Evolutionary conservation across 495 filamentous ascomycete genomes (phyloP).

Genomic region (Neurospora pannonica): DNA sequence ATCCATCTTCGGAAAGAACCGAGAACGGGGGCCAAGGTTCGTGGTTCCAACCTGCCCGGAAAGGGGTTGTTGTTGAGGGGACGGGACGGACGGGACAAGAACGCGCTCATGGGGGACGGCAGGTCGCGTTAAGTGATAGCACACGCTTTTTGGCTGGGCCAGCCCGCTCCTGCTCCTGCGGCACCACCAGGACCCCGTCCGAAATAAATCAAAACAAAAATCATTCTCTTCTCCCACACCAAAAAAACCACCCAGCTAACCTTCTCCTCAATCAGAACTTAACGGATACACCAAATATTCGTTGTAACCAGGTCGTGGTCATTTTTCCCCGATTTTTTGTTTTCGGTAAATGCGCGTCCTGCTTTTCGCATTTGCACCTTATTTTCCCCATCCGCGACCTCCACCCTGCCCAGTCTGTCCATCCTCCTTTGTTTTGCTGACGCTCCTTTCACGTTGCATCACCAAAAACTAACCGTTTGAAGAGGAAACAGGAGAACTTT

Average conservation of each 20-base stretch:
- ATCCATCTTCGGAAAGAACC: not conserved
- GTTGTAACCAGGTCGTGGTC: not conserved
- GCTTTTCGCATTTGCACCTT: not conserved
- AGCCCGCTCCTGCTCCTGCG: not conserved
- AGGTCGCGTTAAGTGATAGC: not conserved
- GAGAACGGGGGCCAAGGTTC: not conserved
- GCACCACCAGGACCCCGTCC: not conserved
- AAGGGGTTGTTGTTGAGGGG: not conserved
- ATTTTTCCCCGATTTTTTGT: not conserved
- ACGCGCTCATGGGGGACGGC: not conserved
- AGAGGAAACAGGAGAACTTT: not conserved
- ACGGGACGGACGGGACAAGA: not conserved
- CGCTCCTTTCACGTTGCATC: not conserved
- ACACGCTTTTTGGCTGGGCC: not conserved
- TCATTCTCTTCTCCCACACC: not conserved
- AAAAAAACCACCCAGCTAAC: not conserved
- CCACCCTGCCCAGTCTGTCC: not conserved
- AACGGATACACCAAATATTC: not conserved
- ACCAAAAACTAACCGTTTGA: not conserved
- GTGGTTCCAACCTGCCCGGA: not conserved
- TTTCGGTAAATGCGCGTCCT: not conserved
- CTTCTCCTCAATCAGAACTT: not conserved
- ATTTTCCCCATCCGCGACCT: not conserved
- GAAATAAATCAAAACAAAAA: not conserved
- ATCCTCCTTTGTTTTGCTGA: not conserved